Conservation (phyloP, 495 filamentous ascomycete genomes). For the Daldinia grandis region DNA sequence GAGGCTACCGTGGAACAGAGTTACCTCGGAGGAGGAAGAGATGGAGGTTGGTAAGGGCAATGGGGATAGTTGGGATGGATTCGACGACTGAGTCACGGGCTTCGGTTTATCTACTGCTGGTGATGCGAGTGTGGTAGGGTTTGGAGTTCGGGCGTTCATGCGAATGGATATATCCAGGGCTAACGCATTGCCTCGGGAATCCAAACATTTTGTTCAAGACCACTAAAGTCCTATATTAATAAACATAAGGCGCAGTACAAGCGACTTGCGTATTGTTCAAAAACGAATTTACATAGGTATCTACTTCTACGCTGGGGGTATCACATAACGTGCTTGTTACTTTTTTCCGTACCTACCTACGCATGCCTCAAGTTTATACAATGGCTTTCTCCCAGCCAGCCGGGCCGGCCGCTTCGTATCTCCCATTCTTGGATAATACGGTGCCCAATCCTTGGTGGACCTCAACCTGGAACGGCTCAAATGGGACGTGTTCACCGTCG, state of each 20-base stretch:
- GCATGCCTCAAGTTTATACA: background rate
- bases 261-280: background rate
- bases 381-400: conserved; percentile 56
- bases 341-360: background rate
- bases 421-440: conserved; percentile 73
- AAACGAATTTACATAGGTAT: conserved; percentile 1
- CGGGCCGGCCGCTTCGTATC: conserved; percentile 76
- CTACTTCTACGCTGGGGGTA: conserved; percentile 23
- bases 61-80: conserved; percentile 75
- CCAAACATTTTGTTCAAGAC: conserved; percentile 1
- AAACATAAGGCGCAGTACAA: background rate
- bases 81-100: conserved; percentile 62
- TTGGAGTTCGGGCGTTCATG: conserved; percentile 26
- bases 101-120: background rate
- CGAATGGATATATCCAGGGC: conserved; percentile 21
- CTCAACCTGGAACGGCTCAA: conserved; percentile 89
- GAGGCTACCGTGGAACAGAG: conserved; percentile 65
- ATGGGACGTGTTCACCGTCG: conserved; percentile 88
- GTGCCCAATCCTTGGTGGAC: conserved; percentile 86
- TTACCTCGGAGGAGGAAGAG: conserved; percentile 42
- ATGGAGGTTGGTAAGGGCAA: conserved; percentile 54
- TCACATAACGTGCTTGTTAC: conserved; percentile 15
- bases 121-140: background rate
- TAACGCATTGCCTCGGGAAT: background rate
- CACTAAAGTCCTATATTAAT: background rate